phyloP scores from a whole-genome alignment of 2,329 filamentous ascomycete species.

The Aureobasidium sp. region DNA sequence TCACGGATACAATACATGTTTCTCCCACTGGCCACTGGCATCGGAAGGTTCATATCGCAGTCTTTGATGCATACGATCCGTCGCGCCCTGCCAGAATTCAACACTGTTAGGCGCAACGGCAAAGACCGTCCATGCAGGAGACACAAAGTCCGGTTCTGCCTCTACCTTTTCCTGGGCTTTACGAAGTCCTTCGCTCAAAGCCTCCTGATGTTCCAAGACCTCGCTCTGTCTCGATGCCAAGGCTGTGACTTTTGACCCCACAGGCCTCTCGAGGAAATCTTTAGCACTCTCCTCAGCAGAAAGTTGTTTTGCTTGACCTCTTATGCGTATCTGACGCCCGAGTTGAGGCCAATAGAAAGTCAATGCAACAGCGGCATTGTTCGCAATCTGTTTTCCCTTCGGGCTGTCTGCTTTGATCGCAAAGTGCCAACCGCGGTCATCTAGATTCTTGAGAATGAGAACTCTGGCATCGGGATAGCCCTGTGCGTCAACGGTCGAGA shows the following conservation, averaged over 20 bases:
- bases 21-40: neutral
- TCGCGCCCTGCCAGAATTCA: neutral
- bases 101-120: neutral
- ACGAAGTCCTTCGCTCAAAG: neutral
- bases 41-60: neutral
- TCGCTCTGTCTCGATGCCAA: neutral
- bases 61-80: neutral
- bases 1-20: neutral
- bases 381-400: neutral
- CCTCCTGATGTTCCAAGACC: neutral
- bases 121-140: neutral
- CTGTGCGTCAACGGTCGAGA: neutral
- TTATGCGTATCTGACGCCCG: neutral
- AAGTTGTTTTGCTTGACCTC: neutral
- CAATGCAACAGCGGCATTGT: neutral
- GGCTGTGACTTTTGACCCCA: neutral
- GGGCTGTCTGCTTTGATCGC: neutral
- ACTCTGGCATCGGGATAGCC: neutral
- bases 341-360: slow-evolving; percentile 1
- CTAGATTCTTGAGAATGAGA: neutral
- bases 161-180: neutral
- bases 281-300: neutral
- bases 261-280: neutral
- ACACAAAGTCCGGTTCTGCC: neutral
- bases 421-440: neutral